phyloP scores from a whole-genome alignment of 1,284 basidiomycete genomes.

The Austroboletus niveus region DNA sequence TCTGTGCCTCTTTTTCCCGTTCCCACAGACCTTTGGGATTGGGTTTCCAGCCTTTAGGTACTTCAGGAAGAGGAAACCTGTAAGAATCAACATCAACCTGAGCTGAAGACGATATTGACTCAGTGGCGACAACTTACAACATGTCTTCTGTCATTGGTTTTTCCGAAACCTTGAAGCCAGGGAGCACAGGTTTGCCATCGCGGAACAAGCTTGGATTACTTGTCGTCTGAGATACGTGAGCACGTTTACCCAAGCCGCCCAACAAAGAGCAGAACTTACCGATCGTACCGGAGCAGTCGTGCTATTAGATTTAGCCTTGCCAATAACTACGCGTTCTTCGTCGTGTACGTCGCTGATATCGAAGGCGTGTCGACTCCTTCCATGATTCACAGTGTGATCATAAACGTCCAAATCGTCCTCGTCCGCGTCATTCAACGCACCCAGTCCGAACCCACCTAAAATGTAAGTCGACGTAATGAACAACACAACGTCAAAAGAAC shows the following conservation, averaged over 20 bases:
- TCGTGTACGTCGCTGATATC: constrained; percentile 63
- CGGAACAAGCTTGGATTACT: constrained; percentile 48
- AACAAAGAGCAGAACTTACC: constrained; percentile 13
- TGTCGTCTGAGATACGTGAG: constrained; percentile 34
- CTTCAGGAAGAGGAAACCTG: constrained; percentile 79
- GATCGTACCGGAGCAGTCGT: constrained; percentile 2
- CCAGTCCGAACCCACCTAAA: constrained; percentile 78
- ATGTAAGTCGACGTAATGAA: not conserved
- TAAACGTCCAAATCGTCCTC: constrained; percentile 91
- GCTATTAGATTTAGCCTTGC: constrained; percentile 8
- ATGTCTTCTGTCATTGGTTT: constrained; percentile 69
- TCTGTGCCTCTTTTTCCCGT: constrained; percentile 49
- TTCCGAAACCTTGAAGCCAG: constrained; percentile 74
- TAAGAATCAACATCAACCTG: constrained; percentile 3
- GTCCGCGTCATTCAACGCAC: constrained; percentile 84
- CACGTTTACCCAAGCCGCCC: not conserved
- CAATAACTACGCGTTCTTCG: constrained; percentile 52
- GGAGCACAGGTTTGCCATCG: constrained; percentile 72
- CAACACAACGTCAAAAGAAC: not conserved
- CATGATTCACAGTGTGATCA: constrained; percentile 42
- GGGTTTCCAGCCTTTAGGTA: constrained; percentile 84
- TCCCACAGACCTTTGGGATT: constrained; percentile 82
- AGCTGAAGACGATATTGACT: not conserved
- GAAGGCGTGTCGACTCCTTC: constrained; percentile 65
- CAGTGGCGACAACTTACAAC: constrained; percentile 49